phyloP scores from a whole-genome alignment of 2,329 filamentous ascomycete genomes.

The Ustulina deusta region DNA sequence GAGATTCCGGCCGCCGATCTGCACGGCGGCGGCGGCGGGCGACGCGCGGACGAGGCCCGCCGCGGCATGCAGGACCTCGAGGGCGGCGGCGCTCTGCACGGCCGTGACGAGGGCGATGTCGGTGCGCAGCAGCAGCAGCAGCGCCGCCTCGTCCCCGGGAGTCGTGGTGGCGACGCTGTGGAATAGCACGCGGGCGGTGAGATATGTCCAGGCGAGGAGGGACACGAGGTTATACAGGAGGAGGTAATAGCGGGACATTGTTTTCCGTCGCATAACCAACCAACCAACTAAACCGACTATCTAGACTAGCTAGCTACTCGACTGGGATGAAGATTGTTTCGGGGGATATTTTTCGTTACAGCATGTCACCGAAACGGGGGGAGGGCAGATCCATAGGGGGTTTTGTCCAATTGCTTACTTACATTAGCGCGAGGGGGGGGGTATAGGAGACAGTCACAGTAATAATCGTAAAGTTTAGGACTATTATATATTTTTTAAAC shows the following conservation, averaged over 20 bases:
- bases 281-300: no score
- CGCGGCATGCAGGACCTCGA: constrained; percentile 72
- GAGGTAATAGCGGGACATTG: constrained; percentile 28
- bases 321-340: no score
- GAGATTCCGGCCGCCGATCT: constrained; percentile 73
- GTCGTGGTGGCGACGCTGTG: background rate
- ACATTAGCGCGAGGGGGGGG: no score
- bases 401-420: no score
- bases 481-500: no score
- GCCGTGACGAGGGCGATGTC: constrained; percentile 28
- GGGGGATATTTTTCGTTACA: no score
- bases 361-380: no score
- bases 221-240: constrained; percentile 41
- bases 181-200: constrained; percentile 21
- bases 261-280: background rate
- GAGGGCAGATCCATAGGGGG: no score
- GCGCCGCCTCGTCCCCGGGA: background rate
- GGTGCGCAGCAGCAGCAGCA: background rate
- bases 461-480: no score
- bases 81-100: constrained; percentile 65
- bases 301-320: no score
- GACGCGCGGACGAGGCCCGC: constrained; percentile 73
- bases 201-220: constrained; percentile 37
- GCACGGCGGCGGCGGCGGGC: constrained; percentile 72
- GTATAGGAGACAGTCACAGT: no score